Conservation (phyloP, 306 rosid genomes). For the Quercus rubra region DNA sequence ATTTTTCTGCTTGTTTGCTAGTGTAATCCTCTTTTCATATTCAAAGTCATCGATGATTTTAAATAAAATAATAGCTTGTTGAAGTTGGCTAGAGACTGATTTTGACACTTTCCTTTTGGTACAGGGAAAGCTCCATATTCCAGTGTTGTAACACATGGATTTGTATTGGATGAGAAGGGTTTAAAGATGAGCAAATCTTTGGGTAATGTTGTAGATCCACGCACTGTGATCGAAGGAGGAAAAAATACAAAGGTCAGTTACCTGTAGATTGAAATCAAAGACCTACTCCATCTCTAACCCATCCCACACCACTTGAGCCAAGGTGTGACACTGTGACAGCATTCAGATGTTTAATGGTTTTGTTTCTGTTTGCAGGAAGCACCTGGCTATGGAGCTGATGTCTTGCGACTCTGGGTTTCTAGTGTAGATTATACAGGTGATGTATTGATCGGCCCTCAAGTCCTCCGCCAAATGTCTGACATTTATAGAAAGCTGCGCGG, state of each 20-base stretch:
- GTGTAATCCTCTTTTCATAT: constrained; percentile 3
- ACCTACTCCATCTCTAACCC: background rate
- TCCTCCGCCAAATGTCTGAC: constrained; percentile 96
- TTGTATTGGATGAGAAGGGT: constrained; percentile 95
- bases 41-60: background rate
- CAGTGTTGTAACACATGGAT: constrained; percentile 91
- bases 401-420: constrained; percentile 97
- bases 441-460: constrained; percentile 85
- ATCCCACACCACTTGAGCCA: constrained; percentile 17
- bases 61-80: background rate
- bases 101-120: constrained; percentile 22
- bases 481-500: constrained; percentile 94
- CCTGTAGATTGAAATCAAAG: constrained; percentile 5
- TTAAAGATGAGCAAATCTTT: constrained; percentile 98
- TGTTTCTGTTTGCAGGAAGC: constrained; percentile 58
- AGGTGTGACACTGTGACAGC: background rate
- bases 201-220: constrained; percentile 96
- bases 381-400: constrained; percentile 96
- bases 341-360: constrained; percentile 10
- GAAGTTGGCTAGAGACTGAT: constrained; percentile 12
- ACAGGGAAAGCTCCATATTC: constrained; percentile 96
- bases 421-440: constrained; percentile 96
- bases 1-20: background rate
- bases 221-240: constrained; percentile 86
- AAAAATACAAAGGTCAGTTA: constrained; percentile 79